These are phyloP conservation scores for Termitomyces sp. DNA, from an alignment of 768 basidiomycete species.

Conservation along the genomic window DNA sequence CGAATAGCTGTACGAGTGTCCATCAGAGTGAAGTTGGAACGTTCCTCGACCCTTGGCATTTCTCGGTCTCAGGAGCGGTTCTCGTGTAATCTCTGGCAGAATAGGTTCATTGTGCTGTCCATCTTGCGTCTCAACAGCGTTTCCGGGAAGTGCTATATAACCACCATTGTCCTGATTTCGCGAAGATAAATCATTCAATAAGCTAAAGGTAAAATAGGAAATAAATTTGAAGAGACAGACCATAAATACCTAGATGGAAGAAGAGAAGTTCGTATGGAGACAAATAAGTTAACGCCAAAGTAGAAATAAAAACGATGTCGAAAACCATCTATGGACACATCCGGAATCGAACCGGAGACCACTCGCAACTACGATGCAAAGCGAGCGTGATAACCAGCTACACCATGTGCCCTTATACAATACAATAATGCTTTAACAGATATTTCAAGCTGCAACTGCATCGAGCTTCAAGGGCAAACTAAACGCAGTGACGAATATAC, in stretches of 20 bases:
- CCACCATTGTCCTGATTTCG: constrained; percentile 8
- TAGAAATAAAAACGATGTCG: background rate
- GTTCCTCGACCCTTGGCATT: constrained; percentile 19
- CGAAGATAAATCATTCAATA: background rate
- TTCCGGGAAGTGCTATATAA: constrained; percentile 13
- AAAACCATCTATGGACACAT: constrained; percentile 17
- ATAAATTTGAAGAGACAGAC: background rate
- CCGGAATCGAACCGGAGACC: constrained; percentile 18
- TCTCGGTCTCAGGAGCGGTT: constrained; percentile 5
- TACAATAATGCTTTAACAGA: too few relatives aligned
- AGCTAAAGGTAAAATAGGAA: background rate
- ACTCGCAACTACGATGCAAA: constrained; percentile 11
- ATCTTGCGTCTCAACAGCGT: background rate
- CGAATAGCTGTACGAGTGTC: constrained; percentile 52
- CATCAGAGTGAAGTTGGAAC: constrained; percentile 29
- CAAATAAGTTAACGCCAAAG: too few relatives aligned
- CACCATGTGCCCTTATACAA: constrained; percentile 13
- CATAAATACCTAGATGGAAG: background rate
- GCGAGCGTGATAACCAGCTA: constrained; percentile 18
- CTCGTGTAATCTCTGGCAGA: background rate
- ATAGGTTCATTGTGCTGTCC: constrained; percentile 1
- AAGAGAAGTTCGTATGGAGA: background rate
- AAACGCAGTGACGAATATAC: background rate
- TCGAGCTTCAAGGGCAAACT: too few relatives aligned
- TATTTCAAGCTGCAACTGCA: too few relatives aligned